Evolutionary conservation across 352 stramenopile genomes (phyloP), one percentile per base, ranked within the genome.

Genomic region (Pythium rishiriense): DNA sequence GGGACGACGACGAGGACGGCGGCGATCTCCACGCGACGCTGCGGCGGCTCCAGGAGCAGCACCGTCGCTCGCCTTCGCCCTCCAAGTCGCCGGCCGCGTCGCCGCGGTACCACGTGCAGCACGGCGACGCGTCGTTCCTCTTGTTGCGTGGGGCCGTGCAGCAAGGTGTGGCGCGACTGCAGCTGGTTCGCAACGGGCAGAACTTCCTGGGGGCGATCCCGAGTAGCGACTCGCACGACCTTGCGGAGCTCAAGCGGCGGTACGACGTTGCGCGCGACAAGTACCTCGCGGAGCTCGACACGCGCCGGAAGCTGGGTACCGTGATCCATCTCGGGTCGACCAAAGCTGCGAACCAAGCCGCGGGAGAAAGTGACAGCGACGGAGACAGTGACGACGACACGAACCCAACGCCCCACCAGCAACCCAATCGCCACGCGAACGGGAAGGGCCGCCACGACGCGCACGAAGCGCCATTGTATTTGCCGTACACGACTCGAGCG

Each of bases 401-500:
- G 25, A 26, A n/a, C n/a, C 22, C 21, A 19, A 12, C 10, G 19
- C 28, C 0, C 10, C 19, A 52, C 17, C 15, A 47, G 0, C 8
- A 51, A 15, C 4, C 58, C 28, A 7, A 61, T 19, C 12, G 22
- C 33, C 12, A 52, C 62, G 11, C 11, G 37, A 12, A 43, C 37
- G 37, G 14, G 33, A 39, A 9, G 33, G 33, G 33, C 37, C 11
- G 14, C 37, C 37, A 43, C 37, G 37, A 5, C 31, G 31, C 5
- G 31, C 31, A 43, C 12, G 37, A 43, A 4, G 10, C 37, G 7
- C 28, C 17, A 4, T 7, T 75, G 55, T 91, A 93, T 46, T 52
- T 93, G 45, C 76, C 81, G 10, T 93, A 93, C 69, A 93, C 83
- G 46, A 87, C 79, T 3, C 75, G 83, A 24, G 64, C 73, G 24